Base-by-base conservation (phyloP, 148 eudicot genomes). In the Silene latifolia region DNA sequence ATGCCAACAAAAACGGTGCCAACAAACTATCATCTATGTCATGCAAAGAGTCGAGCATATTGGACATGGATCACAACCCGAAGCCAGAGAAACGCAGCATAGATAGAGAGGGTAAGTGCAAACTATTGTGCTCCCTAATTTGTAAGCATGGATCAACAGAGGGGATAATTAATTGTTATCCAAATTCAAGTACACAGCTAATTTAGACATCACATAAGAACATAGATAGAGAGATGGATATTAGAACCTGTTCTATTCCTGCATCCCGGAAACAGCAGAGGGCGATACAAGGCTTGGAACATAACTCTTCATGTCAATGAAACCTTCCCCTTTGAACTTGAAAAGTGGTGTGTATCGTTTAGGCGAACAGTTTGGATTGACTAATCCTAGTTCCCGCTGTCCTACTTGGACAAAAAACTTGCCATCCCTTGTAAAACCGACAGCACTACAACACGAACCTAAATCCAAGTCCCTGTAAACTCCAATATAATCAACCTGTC, bases 401-500 rank as follows among this genome's bases (percentile, higher is more conserved):
- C 76, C 73, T 62, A 72, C 27, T 11, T 66, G 79, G 3, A 76
- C 35, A 24, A 80, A 72, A 29, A 80, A 60, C 57, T 72, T 58
- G 7, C 73, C 79, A 72, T 20, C 39, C 67, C 23, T 17, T 1
- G 76, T 76, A 24, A 71, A 71, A 44, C 80, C 80, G 59, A 76
- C 14, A 13, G 74, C 68, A 69, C 17, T 39, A 59, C 64, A 64
- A 48, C 83, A 80, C n/a, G 44, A 65, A 10, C 73, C 63, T 32
- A 80, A 44, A 59, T 72, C 62, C 79, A 80, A 54, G 67, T 80
- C 76, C 62, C 79, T 76, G 35, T 80, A 80, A 0, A 80, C 6
- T 29, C 83, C 79, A 67, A 76, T 72, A 23, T 76, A 76, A 3
- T 80, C 83, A 17, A 80, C 67, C 44, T 76, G 69, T 27, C 79